phyloP scores from a whole-genome alignment of 2,329 filamentous ascomycete genomes.

The Botrytis galanthina region DNA sequence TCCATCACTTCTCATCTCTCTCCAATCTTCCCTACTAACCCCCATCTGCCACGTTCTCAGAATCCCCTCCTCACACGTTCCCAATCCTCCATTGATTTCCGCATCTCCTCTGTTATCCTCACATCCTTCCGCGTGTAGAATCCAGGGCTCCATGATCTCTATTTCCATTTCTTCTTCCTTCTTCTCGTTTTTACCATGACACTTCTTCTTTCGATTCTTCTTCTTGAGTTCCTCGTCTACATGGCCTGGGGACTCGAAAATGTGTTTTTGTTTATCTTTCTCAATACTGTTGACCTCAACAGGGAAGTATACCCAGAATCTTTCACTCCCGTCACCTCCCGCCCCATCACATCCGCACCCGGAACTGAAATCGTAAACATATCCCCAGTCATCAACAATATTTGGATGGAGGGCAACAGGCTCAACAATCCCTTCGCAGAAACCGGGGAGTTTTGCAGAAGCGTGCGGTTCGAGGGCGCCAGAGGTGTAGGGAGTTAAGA shows the following conservation, averaged over 20 bases:
- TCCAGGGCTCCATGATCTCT: neutral
- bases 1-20: neutral
- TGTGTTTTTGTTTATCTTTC: neutral
- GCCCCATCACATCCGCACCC: neutral
- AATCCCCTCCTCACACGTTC: constrained; percentile 3
- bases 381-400: neutral
- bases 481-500: neutral
- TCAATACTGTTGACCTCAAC: neutral
- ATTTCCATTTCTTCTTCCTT: neutral
- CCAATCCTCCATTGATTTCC: neutral
- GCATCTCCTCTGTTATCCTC: neutral
- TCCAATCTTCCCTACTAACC: neutral
- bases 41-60: constrained; percentile 5
- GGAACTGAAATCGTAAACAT: neutral
- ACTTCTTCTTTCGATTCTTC: neutral
- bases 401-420: neutral
- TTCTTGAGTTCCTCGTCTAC: neutral
- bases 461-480: neutral
- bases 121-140: constrained; percentile 5
- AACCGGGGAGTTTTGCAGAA: neutral
- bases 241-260: neutral
- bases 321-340: neutral
- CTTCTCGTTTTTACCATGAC: neutral
- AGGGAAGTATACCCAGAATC: constrained; percentile 11
- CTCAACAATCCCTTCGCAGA: neutral